A percentile compares a stretch with the other conserved stretches of the same genome.
These are phyloP conservation scores for Botrytis medusae DNA, from an alignment of 2,329 filamentous ascomycete species.

Conservation along the genomic window DNA sequence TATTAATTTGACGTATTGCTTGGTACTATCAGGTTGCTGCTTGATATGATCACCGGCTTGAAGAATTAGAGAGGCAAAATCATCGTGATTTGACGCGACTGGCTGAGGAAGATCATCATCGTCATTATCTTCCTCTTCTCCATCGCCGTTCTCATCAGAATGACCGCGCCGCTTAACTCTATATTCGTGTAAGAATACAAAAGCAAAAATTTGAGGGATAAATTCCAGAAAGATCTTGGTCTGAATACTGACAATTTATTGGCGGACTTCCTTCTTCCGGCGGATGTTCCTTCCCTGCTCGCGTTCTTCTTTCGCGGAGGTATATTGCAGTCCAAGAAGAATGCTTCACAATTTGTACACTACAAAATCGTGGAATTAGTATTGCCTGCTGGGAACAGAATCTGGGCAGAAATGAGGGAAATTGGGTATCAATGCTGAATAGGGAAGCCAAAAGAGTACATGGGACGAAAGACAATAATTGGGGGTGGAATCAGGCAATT, in stretches of 20 bases:
- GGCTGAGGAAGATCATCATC: slow-evolving; percentile 40
- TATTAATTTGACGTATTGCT: slow-evolving; percentile 85
- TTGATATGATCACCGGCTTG: slow-evolving; percentile 68
- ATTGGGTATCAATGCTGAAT: neutral
- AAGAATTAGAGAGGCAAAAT: slow-evolving; percentile 78
- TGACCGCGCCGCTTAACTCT: slow-evolving; percentile 7
- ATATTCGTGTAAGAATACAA: neutral
- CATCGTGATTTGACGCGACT: slow-evolving; percentile 62
- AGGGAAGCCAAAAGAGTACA: neutral
- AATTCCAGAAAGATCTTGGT: neutral
- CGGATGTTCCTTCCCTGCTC: slow-evolving; percentile 53
- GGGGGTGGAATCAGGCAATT: neutral
- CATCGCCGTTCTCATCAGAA: slow-evolving; percentile 43
- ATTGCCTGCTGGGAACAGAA: neutral
- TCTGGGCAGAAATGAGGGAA: neutral
- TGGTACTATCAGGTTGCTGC: slow-evolving; percentile 72
- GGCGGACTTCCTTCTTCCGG: slow-evolving; percentile 62
- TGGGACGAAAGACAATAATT: neutral
- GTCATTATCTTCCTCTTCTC: slow-evolving; percentile 47
- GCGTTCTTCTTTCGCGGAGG: slow-evolving; percentile 95
- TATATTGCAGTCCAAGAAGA: slow-evolving; percentile 97
- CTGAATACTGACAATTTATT: slow-evolving; percentile 15
- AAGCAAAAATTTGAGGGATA: neutral
- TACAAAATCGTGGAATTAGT: neutral
- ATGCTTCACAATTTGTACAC: slow-evolving; percentile 98